These are phyloP conservation scores for Saprolegnia diclina DNA, from an alignment of 352 stramenopile species.

Conservation along the genomic window DNA sequence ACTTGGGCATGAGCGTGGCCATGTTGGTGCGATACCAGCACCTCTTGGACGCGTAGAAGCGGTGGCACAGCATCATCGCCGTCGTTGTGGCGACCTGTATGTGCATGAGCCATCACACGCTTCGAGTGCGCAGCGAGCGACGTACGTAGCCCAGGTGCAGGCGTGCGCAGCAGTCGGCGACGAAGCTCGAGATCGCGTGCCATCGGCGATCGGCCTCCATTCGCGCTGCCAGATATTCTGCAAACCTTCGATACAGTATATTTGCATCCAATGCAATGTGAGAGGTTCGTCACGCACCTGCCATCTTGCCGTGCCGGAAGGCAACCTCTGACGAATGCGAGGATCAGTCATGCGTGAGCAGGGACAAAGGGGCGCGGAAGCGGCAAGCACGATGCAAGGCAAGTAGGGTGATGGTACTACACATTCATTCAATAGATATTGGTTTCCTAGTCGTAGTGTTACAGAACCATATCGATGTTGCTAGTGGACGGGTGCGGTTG, in stretches of 20 bases:
- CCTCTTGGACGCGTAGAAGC: slow-evolving; percentile 16
- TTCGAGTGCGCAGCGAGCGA: not conserved
- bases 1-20: not conserved
- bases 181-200: slow-evolving; percentile 20
- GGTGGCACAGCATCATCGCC: slow-evolving; percentile 20
- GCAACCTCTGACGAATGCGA: no score
- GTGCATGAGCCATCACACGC: not conserved
- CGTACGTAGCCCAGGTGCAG: slow-evolving; percentile 24
- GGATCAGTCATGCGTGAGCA: not conserved
- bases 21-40: not conserved
- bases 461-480: slow-evolving; percentile 19
- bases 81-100: slow-evolving; percentile 20
- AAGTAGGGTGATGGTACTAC: not conserved
- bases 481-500: slow-evolving; percentile 5
- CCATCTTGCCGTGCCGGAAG: no score
- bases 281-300: not conserved
- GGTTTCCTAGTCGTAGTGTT: slow-evolving; percentile 16
- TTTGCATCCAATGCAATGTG: not conserved
- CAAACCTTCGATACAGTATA: not conserved
- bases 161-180: slow-evolving; percentile 22
- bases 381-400: not conserved
- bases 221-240: not conserved
- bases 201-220: slow-evolving; percentile 1
- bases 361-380: not conserved
- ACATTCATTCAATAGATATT: slow-evolving; percentile 17